Conservation (phyloP, 176 grass and related monocot species). For the Ananas comosus region DNA sequence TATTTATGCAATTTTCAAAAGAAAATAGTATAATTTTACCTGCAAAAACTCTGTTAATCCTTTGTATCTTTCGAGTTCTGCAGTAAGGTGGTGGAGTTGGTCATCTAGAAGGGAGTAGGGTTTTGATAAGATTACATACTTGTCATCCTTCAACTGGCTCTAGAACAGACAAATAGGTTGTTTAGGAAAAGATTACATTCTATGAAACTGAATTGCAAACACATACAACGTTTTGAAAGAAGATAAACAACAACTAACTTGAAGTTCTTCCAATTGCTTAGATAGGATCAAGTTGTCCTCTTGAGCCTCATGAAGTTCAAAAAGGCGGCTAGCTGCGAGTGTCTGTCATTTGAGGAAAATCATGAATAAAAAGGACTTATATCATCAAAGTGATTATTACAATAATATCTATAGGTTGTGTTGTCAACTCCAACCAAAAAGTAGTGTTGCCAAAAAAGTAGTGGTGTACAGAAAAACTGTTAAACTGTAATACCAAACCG, state of each 20-base stretch:
- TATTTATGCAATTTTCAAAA: slow-evolving; percentile 8
- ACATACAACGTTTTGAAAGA: not conserved
- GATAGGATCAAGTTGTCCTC: slow-evolving; percentile 86
- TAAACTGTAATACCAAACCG: not conserved
- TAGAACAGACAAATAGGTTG: slow-evolving; percentile 16
- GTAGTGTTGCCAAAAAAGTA: not conserved
- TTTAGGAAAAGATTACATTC: slow-evolving; percentile 3
- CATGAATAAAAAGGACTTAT: slow-evolving; percentile 9
- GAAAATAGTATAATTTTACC: slow-evolving; percentile 38
- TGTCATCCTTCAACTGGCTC: slow-evolving; percentile 77
- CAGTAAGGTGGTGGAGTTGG: slow-evolving; percentile 69
- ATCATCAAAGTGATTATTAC: not conserved
- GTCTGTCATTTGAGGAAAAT: slow-evolving; percentile 43
- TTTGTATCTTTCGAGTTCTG: slow-evolving; percentile 58
- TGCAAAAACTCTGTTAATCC: slow-evolving; percentile 64
- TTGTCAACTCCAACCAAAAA: not conserved
- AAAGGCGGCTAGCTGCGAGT: slow-evolving; percentile 63
- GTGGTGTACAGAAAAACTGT: too few relatives aligned
- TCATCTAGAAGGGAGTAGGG: slow-evolving; percentile 56
- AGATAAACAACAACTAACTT: slow-evolving; percentile 30
- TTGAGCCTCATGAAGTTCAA: slow-evolving; percentile 95
- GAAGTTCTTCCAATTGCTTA: slow-evolving; percentile 84
- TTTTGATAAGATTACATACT: slow-evolving; percentile 70
- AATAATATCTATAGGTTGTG: not conserved
- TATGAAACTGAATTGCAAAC: not conserved